Base-by-base conservation (phyloP, 163 green algal genomes). In the Chlorella variabilis region DNA sequence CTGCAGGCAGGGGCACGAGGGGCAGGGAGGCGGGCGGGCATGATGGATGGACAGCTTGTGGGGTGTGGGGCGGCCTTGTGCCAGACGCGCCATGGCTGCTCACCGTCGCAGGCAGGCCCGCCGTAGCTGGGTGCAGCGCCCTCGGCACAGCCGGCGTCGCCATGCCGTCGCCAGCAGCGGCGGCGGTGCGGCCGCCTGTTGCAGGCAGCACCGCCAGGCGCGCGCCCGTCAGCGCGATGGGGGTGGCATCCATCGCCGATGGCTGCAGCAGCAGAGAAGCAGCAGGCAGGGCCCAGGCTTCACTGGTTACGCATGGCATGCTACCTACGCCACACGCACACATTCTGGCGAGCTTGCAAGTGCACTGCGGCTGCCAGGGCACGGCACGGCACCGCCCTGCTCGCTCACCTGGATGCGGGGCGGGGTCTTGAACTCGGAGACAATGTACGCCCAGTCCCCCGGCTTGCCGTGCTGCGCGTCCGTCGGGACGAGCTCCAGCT, bases 341-440 rank as follows among this genome's bases (percentile, higher is more conserved):
- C n/a, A n/a, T n/a, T n/a, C n/a, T n/a, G n/a, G n/a, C n/a, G n/a
- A n/a, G n/a, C n/a, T n/a, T n/a, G n/a, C n/a, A n/a, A n/a, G n/a
- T n/a, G n/a, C n/a, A n/a, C n/a, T n/a, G n/a, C n/a, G n/a, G n/a
- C n/a, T n/a, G n/a, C n/a, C n/a, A n/a, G n/a, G n/a, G n/a, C n/a
- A n/a, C n/a, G n/a, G n/a, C n/a, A n/a, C n/a, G n/a, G n/a, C n/a
- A n/a, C n/a, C n/a, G n/a, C n/a, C n/a, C n/a, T n/a, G n/a, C n/a
- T n/a, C 23, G 23, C 54, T 63, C 29, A 61, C 67, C 67, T 75
- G 67, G 23, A 29, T 7, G 41, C 41, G 42, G 4, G 45, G 69
- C 45, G 69, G 69, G 2, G 69, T 77, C 45, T 77, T 77, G 69
- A 65, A 77, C 13, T 45, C 69, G 3, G 69, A 61, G 29, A 77